Conservation (phyloP, 2,329 filamentous ascomycete genomes). For the Aotearoamyces nothofagi region DNA sequence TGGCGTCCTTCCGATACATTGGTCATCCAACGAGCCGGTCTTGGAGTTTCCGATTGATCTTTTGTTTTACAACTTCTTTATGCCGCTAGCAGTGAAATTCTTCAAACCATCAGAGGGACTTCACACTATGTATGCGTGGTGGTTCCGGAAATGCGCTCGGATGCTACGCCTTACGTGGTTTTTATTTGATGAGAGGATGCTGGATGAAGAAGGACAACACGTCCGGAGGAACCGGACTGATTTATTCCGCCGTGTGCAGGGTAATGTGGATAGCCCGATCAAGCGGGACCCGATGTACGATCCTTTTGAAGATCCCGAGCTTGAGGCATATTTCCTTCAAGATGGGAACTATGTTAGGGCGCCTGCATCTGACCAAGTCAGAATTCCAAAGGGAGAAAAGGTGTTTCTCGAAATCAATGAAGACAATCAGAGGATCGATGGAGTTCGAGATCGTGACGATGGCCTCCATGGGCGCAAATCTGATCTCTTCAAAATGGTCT, state of each 20-base stretch:
- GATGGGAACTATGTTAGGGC: slow-evolving; percentile 78
- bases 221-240: slow-evolving; percentile 44
- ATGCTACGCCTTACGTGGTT: slow-evolving; percentile 76
- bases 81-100: slow-evolving; percentile 72
- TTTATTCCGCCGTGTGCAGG: slow-evolving; percentile 29
- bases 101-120: slow-evolving; percentile 76
- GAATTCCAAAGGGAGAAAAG: slow-evolving; percentile 68
- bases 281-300: slow-evolving; percentile 6
- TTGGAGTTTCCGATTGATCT: slow-evolving; percentile 91
- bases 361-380: slow-evolving; percentile 90
- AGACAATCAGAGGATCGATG: slow-evolving; percentile 49
- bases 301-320: slow-evolving; percentile 30
- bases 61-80: slow-evolving; percentile 91
- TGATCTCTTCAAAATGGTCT: slow-evolving; percentile 43
- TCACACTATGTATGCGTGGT: slow-evolving; percentile 84
- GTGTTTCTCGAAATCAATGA: slow-evolving; percentile 71
- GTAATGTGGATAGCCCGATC: slow-evolving; percentile 7
- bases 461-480: slow-evolving; percentile 37
- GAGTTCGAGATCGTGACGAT: slow-evolving; percentile 32
- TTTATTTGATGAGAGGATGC: slow-evolving; percentile 68
- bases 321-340: slow-evolving; percentile 37
- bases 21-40: slow-evolving; percentile 82
- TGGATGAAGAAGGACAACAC: slow-evolving; percentile 68
- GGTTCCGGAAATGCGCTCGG: slow-evolving; percentile 80
- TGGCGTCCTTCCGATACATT: slow-evolving; percentile 75